Evolutionary conservation across 768 basidiomycete genomes (phyloP), one percentile per base, ranked within the genome.

Genomic region (Asterophora lycoperdoides): DNA sequence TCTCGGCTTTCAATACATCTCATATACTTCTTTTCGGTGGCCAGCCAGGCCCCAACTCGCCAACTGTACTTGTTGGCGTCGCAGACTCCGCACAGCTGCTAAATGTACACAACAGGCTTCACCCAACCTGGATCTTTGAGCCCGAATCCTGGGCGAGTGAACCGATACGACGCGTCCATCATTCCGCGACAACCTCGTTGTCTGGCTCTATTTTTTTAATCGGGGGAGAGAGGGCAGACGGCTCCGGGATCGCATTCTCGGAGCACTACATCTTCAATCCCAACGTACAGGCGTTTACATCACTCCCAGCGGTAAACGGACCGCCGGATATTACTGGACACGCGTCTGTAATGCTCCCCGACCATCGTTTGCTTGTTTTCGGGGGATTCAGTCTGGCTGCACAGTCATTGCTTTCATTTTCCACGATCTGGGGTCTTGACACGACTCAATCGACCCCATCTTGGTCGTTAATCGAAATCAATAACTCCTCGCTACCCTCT

Each of bases 171-270:
- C 80, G 91, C 39, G 83, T 89, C n/a, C 80, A 83, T 57, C 89
- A 93, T 60, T 75, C 86, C 7, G 65, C 86, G 5, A 73, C 77
- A 7, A 73, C 77, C 9, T 50, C 71, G 0, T 53, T 59, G 5
- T 65, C 68, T 6, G 83, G 82, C 5, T 67, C 70, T 38, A 71
- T 89, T 9, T 89, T 77, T 67, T 73, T 94, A 30, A 74, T 86
- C 39, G 93, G 93, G 3, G 93, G 93, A 7, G 77, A 86, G 65
- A 83, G 76, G 57, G 80, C 80, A n/a, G 93, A 95, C 63, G 89
- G 81, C 10, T 93, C 91, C 8, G 73, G 73, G 1, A 69, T 66
- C 41, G 78, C 71, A 0, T 83, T 86, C 59, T 69, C 76, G 5
- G 81, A 86, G 39, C 77, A 85, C 47, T 90, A 81, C 56, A 61